phyloP scores from a whole-genome alignment of 1,284 basidiomycete genomes.

The Cutaneotrichosporon cyanovorans region DNA sequence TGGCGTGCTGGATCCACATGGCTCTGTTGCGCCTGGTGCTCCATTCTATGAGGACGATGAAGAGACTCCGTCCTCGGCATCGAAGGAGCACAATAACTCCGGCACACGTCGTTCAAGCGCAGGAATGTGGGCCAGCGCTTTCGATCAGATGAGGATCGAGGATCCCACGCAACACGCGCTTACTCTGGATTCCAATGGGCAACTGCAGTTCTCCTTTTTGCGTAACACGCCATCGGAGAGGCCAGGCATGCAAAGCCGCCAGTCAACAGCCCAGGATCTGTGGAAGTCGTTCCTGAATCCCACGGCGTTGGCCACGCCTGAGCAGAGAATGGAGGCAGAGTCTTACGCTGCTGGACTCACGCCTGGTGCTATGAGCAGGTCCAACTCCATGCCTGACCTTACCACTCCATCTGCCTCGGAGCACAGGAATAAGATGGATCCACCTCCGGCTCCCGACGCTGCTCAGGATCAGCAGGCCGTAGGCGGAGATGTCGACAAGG shows the following conservation, averaged over 20 bases:
- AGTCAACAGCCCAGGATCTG: slow-evolving; percentile 19
- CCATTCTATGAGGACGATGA: slow-evolving; percentile 8
- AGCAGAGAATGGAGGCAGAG: slow-evolving; percentile 27
- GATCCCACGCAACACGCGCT: slow-evolving; percentile 14
- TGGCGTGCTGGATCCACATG: not conserved
- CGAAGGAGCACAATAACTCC: slow-evolving; percentile 1
- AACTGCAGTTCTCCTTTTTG: slow-evolving; percentile 1
- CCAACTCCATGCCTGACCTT: slow-evolving; percentile 39
- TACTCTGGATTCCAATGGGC: not conserved
- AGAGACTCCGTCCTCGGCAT: slow-evolving; percentile 2
- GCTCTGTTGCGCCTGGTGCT: not conserved
- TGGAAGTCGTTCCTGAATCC: slow-evolving; percentile 40
- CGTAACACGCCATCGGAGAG: slow-evolving; percentile 13
- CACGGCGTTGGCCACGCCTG: slow-evolving; percentile 23
- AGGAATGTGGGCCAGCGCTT: slow-evolving; percentile 34
- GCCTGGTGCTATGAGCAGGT: slow-evolving; percentile 22
- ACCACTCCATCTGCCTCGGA: slow-evolving; percentile 25
- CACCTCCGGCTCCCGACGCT: too few relatives aligned
- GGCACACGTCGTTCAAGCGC: slow-evolving; percentile 25
- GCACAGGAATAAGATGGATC: too few relatives aligned
- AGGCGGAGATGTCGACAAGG: not conserved
- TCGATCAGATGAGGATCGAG: slow-evolving; percentile 36
- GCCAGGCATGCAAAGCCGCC: not conserved
- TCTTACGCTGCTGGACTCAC: not conserved
- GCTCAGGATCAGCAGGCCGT: too few relatives aligned